Conservation (phyloP, 2,329 filamentous ascomycete species). For the Geosmithia putterillii region DNA sequence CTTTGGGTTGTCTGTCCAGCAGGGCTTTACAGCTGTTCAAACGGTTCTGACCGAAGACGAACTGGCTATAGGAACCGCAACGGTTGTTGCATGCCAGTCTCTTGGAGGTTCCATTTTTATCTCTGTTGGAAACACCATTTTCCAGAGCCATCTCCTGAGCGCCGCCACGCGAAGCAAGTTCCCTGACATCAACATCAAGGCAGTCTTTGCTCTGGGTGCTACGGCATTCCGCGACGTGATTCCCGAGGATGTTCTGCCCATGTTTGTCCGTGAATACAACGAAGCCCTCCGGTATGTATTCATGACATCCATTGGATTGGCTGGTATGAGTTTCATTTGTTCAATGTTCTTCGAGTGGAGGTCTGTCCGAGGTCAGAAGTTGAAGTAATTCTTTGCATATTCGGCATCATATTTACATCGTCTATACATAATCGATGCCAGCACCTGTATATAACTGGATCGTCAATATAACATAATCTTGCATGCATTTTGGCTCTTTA, state of each 20-base stretch:
- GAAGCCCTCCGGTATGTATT: not conserved
- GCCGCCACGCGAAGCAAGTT: not conserved
- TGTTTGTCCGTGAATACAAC: not conserved
- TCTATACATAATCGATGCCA: not conserved
- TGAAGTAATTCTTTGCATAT: not conserved
- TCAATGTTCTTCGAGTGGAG: not conserved
- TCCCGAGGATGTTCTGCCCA: not conserved
- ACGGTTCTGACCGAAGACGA: slow-evolving; percentile 27
- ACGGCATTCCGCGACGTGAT: not conserved
- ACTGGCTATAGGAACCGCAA: slow-evolving; percentile 28
- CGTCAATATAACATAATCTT: too few relatives aligned
- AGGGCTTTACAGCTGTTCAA: slow-evolving; percentile 31
- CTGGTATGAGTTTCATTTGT: not conserved
- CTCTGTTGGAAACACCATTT: slow-evolving; percentile 35
- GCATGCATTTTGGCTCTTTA: too few relatives aligned
- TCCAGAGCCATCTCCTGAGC: slow-evolving; percentile 9
- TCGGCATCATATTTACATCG: not conserved
- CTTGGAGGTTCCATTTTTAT: slow-evolving; percentile 35
- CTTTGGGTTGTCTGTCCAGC: slow-evolving; percentile 27
- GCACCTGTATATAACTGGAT: not conserved
- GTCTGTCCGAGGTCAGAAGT: not conserved
- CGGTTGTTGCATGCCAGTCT: slow-evolving; percentile 29
- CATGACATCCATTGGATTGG: not conserved
- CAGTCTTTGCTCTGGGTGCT: not conserved
- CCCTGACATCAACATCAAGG: not conserved